phyloP scores from a whole-genome alignment of 1,284 basidiomycete species.

The Filobasidium uniguttulatum region DNA sequence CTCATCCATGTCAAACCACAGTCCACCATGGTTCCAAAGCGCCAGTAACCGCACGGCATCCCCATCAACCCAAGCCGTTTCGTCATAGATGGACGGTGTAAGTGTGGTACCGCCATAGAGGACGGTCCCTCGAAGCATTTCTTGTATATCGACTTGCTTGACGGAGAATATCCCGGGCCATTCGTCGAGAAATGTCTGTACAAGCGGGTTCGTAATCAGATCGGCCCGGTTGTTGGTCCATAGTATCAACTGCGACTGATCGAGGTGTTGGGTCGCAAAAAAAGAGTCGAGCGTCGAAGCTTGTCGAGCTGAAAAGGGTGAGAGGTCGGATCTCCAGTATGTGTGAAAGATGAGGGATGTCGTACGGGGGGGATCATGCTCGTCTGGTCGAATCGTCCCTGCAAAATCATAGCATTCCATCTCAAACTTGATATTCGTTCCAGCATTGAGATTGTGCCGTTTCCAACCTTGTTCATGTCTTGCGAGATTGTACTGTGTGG shows the following conservation, averaged over 20 bases:
- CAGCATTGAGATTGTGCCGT: conserved; percentile 58
- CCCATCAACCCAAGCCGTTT: conserved; percentile 82
- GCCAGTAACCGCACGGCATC: conserved; percentile 72
- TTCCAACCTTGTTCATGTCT: conserved; percentile 57
- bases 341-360: conserved; percentile 57
- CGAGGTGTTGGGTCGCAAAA: conserved; percentile 69
- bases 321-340: conserved; percentile 78
- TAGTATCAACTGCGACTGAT: conserved; percentile 52
- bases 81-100: conserved; percentile 44
- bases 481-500: conserved; percentile 32
- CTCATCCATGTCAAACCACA: conserved; percentile 94
- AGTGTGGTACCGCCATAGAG: conserved; percentile 36
- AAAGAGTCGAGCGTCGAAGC: conserved; percentile 77
- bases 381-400: conserved; percentile 45
- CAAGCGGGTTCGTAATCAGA: conserved; percentile 43
- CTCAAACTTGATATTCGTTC: conserved; percentile 57
- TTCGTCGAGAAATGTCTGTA: conserved; percentile 47
- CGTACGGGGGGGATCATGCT: conserved; percentile 13
- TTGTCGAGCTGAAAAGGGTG: conserved; percentile 60
- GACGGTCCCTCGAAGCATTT: conserved; percentile 58
- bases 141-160: conserved; percentile 50
- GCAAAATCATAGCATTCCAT: conserved; percentile 81
- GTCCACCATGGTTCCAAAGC: conserved; percentile 75
- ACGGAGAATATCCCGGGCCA: conserved; percentile 60
- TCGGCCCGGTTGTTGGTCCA: conserved; percentile 74